Conservation (phyloP, 352 stramenopile species). For the Thalassiosira delicatula region DNA sequence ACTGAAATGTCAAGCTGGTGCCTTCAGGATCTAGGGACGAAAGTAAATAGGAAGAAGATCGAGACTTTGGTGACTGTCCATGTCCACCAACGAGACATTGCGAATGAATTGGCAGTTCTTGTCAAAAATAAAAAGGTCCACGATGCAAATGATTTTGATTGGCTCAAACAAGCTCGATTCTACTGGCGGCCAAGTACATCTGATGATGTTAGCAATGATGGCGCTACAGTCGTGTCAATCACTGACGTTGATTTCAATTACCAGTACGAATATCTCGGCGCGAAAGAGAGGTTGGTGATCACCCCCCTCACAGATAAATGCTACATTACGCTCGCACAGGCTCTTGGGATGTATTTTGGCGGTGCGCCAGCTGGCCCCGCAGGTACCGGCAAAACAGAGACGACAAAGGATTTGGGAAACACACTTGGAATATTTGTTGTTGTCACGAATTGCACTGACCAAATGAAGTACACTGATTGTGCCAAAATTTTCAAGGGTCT, state of each 20-base stretch:
- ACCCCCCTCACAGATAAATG: constrained; percentile 96
- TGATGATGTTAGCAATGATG: constrained; percentile 94
- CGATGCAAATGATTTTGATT: constrained; percentile 98
- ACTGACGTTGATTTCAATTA: constrained; percentile 99
- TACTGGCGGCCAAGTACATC: constrained; percentile 94
- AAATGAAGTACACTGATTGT: constrained; percentile 97
- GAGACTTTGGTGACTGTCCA: constrained; percentile 98
- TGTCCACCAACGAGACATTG: constrained; percentile 97
- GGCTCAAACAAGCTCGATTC: constrained; percentile 98
- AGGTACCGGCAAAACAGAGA: constrained; percentile 96
- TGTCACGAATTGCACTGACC: constrained; percentile 96
- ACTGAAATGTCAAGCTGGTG: constrained; percentile 95
- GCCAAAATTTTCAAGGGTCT: constrained; percentile 98
- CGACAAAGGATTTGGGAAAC: constrained; percentile 94
- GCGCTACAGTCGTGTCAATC: constrained; percentile 95
- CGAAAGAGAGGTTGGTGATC: constrained; percentile 96
- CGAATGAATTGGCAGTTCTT: constrained; percentile 91
- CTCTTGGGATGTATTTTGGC: constrained; percentile 98
- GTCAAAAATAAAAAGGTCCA: constrained; percentile 96
- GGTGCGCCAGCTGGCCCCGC: constrained; percentile 93
- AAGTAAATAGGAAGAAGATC: constrained; percentile 97
- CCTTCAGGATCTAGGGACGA: constrained; percentile 93
- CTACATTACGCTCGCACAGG: constrained; percentile 97
- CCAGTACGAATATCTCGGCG: constrained; percentile 97
- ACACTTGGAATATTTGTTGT: constrained; percentile 96